Evolutionary conservation across 257 asterid genomes (phyloP), one percentile per base, ranked within the genome.

Genomic region (Linderniella brevidens): DNA sequence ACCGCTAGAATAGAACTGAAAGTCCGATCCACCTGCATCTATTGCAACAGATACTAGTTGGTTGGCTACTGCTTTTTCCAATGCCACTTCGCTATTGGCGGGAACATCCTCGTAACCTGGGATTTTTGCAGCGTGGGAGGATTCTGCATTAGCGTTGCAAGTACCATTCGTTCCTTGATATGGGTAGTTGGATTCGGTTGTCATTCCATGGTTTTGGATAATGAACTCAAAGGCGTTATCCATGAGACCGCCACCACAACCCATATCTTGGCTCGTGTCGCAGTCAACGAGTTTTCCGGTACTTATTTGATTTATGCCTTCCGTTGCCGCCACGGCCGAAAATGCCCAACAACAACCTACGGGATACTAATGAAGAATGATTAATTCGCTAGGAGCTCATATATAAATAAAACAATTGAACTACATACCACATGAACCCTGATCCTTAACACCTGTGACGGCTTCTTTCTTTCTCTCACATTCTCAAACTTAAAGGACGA

Each of bases 271-370:
- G 4, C 47, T 25, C 1, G 37, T 50, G 48, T 66, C 81, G 8
- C 81, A 73, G 15, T 73, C 81, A 13, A 71, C 71, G 0, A 71
- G 71, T 44, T 71, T 64, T 46, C 9, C 74, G 64, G 64, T 55
- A 0, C 13, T 65, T 2, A 73, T 16, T 49, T 57, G 63, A 66
- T 59, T 56, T 37, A 73, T 54, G 11, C 82, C 71, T 70, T 75
- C 76, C 0, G 43, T 57, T 9, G 76, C 69, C 37, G 79, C 79
- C 19, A 25, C 32, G 32, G 32, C 32, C 32, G 32, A 25, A 6
- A 74, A 74, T 10, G 79, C 79, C 75, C 75, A 64, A 10, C 75
- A 68, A 20, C 70, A 41, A 11, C 67, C 72, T 64, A 56, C 6
- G 41, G 12, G 38, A 5, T 48, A n/a, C n/a, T n/a, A n/a, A n/a